phyloP scores from a whole-genome alignment of 75 land plant genomes.

The Azolla pinnata region DNA sequence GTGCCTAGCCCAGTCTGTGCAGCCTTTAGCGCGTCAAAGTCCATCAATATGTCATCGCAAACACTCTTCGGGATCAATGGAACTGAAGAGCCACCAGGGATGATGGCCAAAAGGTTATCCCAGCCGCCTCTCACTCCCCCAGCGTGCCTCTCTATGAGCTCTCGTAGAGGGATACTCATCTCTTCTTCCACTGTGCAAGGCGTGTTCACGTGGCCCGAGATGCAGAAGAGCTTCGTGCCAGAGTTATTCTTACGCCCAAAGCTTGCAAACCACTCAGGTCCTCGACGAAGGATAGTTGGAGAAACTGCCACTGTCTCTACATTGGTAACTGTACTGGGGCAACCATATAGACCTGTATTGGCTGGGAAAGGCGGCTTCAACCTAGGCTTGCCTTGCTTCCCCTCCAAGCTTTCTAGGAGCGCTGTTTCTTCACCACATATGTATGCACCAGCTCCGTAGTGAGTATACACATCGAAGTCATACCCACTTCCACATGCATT shows the following conservation, averaged over 20 bases:
- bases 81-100: slow-evolving; percentile 90
- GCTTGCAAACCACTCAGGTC: slow-evolving; percentile 95
- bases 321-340: slow-evolving; percentile 95
- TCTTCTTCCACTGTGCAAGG: slow-evolving; percentile 97
- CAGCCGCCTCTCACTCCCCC: slow-evolving; percentile 98
- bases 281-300: slow-evolving; percentile 84
- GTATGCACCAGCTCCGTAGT: slow-evolving; percentile 93
- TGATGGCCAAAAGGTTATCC: slow-evolving; percentile 85
- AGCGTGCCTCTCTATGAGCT: slow-evolving; percentile 80
- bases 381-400: slow-evolving; percentile 93
- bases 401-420: slow-evolving; percentile 81
- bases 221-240: slow-evolving; percentile 85
- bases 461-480: slow-evolving; percentile 87
- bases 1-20: slow-evolving; percentile 82
- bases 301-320: slow-evolving; percentile 94
- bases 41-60: slow-evolving; percentile 91
- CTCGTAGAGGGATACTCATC: slow-evolving; percentile 88
- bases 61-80: slow-evolving; percentile 68
- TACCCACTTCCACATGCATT: slow-evolving; percentile 94
- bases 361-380: slow-evolving; percentile 97
- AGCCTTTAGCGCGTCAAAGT: slow-evolving; percentile 89
- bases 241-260: slow-evolving; percentile 94
- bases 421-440: slow-evolving; percentile 98
- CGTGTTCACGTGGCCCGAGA: slow-evolving; percentile 91
- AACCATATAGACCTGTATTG: slow-evolving; percentile 87